Base-by-base conservation (phyloP, 768 basidiomycete species). In the Fistulinella prunicolor region DNA sequence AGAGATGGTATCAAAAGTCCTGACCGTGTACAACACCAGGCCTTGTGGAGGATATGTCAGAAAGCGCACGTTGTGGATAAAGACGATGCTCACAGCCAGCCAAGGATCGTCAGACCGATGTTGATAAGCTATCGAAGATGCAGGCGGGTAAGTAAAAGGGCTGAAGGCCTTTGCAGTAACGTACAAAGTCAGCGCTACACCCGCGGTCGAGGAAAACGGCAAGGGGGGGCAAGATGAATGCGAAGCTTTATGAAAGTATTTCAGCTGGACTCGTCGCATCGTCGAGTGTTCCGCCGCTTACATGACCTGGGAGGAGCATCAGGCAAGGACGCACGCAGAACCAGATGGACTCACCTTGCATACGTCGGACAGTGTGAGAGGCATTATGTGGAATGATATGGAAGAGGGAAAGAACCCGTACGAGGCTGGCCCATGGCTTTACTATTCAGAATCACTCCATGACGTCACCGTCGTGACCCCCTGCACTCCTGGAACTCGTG, bases 201-300 rank as follows among this genome's bases (percentile, higher is more conserved):
- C 93, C 93, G 44, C 89, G 78, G 71, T 94, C 91, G 22, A 94
- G 70, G 72, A 93, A 92, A 19, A 95, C 93, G 46, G 85, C 91
- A 3, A 95, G 63, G 48, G 93, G 93, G 9, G 91, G 89, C 14
- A 91, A 58, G 63, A 90, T 56, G 68, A 91, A 75, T 49, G 88
- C 88, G 46, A 82, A 58, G 51, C 81, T 86, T 38, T 38, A 44
- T n/a, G 28, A 47, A 39, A 6, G 38, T 16, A 1, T 17, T 21
- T 66, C 51, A 64, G 51, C 21, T 44, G 35, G 14, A 37, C 7
- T 32, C n/a, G 45, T 53, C 21, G 6, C 4, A 5, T 17, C 9
- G 5, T 14, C 17, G 16, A 32, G 13, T 32, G 13, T 8, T 12
- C 30, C 30, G 30, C 17, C 24, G 51, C 65, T 56, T 59, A 78